Conservation (phyloP, 495 filamentous ascomycete genomes). For the Coniosporium apollinis region DNA sequence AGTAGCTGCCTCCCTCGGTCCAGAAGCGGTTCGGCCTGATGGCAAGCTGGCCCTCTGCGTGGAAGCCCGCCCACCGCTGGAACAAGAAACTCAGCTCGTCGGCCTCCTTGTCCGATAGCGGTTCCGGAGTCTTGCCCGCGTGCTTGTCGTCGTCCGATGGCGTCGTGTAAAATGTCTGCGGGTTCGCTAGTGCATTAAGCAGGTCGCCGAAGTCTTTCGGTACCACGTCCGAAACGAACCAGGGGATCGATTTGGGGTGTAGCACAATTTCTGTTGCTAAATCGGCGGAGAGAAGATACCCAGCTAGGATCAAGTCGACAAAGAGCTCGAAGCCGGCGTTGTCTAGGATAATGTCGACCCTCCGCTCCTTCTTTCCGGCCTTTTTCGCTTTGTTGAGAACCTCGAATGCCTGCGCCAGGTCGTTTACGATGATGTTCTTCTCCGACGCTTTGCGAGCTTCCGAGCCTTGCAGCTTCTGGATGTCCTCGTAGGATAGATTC, state of each 20-base stretch:
- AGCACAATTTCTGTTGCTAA: slow-evolving; percentile 79
- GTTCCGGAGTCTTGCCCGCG: slow-evolving; percentile 34
- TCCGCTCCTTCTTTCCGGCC: slow-evolving; percentile 34
- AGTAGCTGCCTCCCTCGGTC: slow-evolving; percentile 72
- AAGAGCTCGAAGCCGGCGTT: slow-evolving; percentile 95
- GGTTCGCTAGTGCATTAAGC: slow-evolving; percentile 55
- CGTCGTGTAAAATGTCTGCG: slow-evolving; percentile 53
- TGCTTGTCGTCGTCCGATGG: slow-evolving; percentile 47
- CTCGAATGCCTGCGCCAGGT: slow-evolving; percentile 56
- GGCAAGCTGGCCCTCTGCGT: slow-evolving; percentile 65
- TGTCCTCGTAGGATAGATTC: slow-evolving; percentile 80
- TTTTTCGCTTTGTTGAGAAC: slow-evolving; percentile 43
- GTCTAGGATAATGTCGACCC: slow-evolving; percentile 85
- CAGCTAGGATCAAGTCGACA: slow-evolving; percentile 81
- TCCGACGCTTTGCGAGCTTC: slow-evolving; percentile 69
- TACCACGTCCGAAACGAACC: slow-evolving; percentile 94
- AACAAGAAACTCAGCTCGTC: slow-evolving; percentile 60
- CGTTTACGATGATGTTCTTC: slow-evolving; percentile 78
- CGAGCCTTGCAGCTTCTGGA: slow-evolving; percentile 86
- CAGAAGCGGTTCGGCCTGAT: slow-evolving; percentile 76
- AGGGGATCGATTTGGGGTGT: slow-evolving; percentile 84
- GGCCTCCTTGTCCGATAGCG: slow-evolving; percentile 49
- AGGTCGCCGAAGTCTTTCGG: slow-evolving; percentile 69
- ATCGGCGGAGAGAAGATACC: slow-evolving; percentile 65
- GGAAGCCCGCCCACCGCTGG: slow-evolving; percentile 57